These are phyloP conservation scores for Paramyrothecium roridum DNA, from an alignment of 2,329 filamentous ascomycete species.

Conservation along the genomic window DNA sequence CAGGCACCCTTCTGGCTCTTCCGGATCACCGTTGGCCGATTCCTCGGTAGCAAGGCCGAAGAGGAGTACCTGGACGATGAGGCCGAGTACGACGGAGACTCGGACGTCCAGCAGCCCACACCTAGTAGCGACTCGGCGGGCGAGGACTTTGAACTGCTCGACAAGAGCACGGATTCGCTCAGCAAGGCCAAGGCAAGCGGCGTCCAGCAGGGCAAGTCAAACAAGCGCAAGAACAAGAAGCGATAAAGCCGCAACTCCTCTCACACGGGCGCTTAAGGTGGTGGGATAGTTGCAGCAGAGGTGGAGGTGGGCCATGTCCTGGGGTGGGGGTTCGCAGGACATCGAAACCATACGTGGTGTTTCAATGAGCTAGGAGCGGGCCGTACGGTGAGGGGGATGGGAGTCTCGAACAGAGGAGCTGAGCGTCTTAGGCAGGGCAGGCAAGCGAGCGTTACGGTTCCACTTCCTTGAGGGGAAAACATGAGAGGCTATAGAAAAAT, in stretches of 20 bases:
- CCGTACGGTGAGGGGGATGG: background rate
- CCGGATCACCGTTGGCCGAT: conserved; percentile 49
- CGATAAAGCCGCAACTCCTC: conserved; percentile 31
- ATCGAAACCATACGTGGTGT: background rate
- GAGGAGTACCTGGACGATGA: conserved; percentile 32
- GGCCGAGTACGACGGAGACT: conserved; percentile 40
- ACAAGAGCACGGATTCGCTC: conserved; percentile 57
- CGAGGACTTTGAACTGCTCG: conserved; percentile 61
- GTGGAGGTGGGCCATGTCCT: background rate
- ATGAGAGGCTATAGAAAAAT: too few relatives aligned
- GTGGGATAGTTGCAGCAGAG: background rate
- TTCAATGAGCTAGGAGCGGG: background rate
- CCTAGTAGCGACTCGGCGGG: conserved; percentile 55
- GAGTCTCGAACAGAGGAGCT: background rate
- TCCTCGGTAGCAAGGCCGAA: conserved; percentile 37
- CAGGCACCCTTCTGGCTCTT: conserved; percentile 75
- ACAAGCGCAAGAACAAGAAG: conserved; percentile 55
- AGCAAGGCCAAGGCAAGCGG: conserved; percentile 49
- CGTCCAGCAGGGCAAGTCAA: conserved; percentile 42
- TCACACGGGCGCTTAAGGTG: background rate
- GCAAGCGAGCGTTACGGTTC: too few relatives aligned
- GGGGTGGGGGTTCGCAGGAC: background rate
- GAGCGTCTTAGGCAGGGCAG: too few relatives aligned
- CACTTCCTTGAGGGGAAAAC: too few relatives aligned
- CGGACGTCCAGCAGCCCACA: conserved; percentile 47